These are phyloP conservation scores for Nigrospora osmanthi DNA, from an alignment of 2,329 filamentous ascomycete species.

Conservation along the genomic window DNA sequence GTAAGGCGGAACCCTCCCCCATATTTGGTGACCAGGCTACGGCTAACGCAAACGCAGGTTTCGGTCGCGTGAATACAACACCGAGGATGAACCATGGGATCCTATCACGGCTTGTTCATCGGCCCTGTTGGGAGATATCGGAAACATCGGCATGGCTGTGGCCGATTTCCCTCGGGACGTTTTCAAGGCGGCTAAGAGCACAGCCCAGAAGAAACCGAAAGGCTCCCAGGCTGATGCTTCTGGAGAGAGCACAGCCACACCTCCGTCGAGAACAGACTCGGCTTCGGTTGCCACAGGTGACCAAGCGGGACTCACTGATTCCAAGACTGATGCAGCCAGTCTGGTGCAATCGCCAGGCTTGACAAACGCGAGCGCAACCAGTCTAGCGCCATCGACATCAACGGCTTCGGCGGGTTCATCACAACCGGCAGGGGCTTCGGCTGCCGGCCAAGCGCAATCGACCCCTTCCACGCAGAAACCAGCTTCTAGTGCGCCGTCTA, in stretches of 20 bases:
- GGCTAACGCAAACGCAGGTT: slow-evolving; percentile 28
- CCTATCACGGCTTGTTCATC: slow-evolving; percentile 70
- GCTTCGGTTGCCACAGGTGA: not conserved
- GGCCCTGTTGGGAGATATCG: slow-evolving; percentile 75
- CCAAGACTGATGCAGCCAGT: not conserved
- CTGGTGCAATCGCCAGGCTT: not conserved
- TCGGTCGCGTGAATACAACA: slow-evolving; percentile 59
- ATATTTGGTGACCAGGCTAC: no score
- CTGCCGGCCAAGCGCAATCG: not conserved
- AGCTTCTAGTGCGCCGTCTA: slow-evolving; percentile 4
- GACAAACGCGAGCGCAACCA: slow-evolving; percentile 1
- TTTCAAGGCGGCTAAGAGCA: slow-evolving; percentile 30
- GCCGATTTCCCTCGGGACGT: slow-evolving; percentile 61
- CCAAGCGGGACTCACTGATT: no score
- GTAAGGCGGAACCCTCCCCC: slow-evolving; percentile 36
- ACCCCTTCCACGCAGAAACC: not conserved
- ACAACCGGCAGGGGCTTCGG: not conserved
- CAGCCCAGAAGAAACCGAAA: slow-evolving; percentile 2
- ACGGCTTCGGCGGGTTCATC: slow-evolving; percentile 1
- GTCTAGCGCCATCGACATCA: not conserved
- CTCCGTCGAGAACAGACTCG: not conserved
- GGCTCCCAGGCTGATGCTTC: slow-evolving; percentile 9
- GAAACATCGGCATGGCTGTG: slow-evolving; percentile 73
- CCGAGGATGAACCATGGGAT: slow-evolving; percentile 70
- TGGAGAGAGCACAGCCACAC: not conserved